Conservation (phyloP, 768 basidiomycete species). For the Russula dissimulans region DNA sequence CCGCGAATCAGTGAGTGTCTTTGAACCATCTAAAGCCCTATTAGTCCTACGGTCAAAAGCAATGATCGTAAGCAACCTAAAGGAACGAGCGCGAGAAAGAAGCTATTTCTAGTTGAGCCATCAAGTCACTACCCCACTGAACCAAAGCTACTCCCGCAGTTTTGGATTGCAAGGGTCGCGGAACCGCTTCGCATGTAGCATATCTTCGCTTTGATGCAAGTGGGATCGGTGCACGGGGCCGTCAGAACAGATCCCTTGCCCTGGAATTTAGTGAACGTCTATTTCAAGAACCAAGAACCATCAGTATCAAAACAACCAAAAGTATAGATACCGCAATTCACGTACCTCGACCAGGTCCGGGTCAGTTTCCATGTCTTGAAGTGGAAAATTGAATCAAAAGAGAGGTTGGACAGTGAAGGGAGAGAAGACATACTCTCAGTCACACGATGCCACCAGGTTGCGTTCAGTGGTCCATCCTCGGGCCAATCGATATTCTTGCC, state of each 20-base stretch:
- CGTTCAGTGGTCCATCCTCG: conserved; percentile 58
- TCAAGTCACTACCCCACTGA: conserved; percentile 38
- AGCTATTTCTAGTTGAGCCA: too few relatives aligned
- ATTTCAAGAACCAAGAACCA: not conserved
- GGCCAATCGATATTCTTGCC: conserved; percentile 53
- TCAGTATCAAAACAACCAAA: not conserved
- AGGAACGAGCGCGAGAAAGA: too few relatives aligned
- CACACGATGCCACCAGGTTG: conserved; percentile 76
- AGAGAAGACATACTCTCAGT: conserved; percentile 47
- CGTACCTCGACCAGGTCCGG: conserved; percentile 45
- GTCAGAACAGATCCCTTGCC: conserved; percentile 56
- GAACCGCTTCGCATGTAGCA: conserved; percentile 76
- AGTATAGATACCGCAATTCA: not conserved
- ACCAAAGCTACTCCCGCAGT: conserved; percentile 54
- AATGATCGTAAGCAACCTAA: too few relatives aligned
- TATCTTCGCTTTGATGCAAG: conserved; percentile 57
- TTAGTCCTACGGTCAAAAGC: too few relatives aligned
- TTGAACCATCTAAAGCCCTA: too few relatives aligned
- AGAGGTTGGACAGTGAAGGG: not conserved
- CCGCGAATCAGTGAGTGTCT: too few relatives aligned
- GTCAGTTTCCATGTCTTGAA: conserved; percentile 50
- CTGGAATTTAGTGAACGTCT: conserved; percentile 64
- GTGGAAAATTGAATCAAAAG: not conserved
- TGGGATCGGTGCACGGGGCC: conserved; percentile 39
- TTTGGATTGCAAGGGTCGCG: conserved; percentile 47